phyloP scores from a whole-genome alignment of 805 yeast species.

The Candida nanaspora region DNA sequence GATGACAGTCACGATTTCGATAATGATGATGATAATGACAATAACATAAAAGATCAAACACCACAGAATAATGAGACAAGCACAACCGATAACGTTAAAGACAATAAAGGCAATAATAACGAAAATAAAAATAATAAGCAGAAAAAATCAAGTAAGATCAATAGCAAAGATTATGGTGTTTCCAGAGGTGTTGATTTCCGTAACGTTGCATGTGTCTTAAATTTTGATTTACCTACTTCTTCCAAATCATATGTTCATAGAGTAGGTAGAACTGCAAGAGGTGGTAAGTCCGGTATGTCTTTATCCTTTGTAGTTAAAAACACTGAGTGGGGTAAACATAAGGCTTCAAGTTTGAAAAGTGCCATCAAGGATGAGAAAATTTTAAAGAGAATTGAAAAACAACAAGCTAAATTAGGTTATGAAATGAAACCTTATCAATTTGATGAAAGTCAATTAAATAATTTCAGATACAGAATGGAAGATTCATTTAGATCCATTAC shows the following conservation, averaged over 20 bases:
- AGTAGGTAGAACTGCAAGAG: conserved; percentile 96
- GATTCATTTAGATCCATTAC: conserved; percentile 97
- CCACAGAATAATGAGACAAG: too few relatives aligned
- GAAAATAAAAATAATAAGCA: conserved; percentile 6
- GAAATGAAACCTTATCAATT: conserved; percentile 84
- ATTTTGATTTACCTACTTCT: conserved; percentile 88
- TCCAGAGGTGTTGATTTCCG: conserved; percentile 95
- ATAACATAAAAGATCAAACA: conserved; percentile 20
- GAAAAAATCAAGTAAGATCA: conserved; percentile 17
- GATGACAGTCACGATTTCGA: conserved; percentile 46
- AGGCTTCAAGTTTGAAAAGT: conserved; percentile 60
- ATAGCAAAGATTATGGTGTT: conserved; percentile 76
- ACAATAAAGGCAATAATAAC: not conserved
- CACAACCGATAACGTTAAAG: conserved; percentile 2
- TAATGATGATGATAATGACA: conserved; percentile 19
- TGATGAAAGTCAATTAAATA: conserved; percentile 87
- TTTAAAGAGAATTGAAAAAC: conserved; percentile 64
- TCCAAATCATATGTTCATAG: conserved; percentile 89
- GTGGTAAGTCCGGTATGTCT: conserved; percentile 92
- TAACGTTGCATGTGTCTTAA: conserved; percentile 93
- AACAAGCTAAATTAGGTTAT: conserved; percentile 66
- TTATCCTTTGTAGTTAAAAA: conserved; percentile 83
- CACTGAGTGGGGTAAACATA: conserved; percentile 85
- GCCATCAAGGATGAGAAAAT: conserved; percentile 86
- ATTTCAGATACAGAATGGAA: conserved; percentile 92